Percentiles rank a stretch among this genome's conserved stretches.
phyloP scores from a whole-genome alignment of 192 early-diverging fungal species.

The Tieghemiomyces parasiticus region DNA sequence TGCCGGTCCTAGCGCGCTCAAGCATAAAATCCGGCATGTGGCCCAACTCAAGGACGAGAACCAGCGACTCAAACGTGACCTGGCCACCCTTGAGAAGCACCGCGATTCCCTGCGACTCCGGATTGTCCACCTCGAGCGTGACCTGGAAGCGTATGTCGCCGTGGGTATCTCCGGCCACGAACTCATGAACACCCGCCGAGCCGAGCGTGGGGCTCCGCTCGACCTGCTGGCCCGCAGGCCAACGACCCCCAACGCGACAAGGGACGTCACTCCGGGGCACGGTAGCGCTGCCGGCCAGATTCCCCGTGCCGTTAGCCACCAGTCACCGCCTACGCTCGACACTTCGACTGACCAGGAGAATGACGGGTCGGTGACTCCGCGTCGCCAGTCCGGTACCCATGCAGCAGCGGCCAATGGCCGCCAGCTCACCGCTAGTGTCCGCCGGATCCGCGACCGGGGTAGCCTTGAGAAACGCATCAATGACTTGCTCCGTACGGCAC shows the following conservation, averaged over 20 bases:
- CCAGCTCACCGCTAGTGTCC: no score
- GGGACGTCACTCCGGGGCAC: not conserved
- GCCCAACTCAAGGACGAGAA: slow-evolving; percentile 10
- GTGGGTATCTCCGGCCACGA: slow-evolving; percentile 4
- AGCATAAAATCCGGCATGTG: slow-evolving; percentile 5
- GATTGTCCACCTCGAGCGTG: slow-evolving; percentile 3
- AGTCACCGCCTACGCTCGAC: no score
- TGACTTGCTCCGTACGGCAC: not conserved
- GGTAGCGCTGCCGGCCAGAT: not conserved
- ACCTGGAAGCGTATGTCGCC: slow-evolving; percentile 6
- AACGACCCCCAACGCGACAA: not conserved
- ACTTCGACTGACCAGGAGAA: not conserved
- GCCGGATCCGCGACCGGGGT: not conserved
- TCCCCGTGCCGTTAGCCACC: not conserved
- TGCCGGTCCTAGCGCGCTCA: not conserved
- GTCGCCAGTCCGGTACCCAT: no score
- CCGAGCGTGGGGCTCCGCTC: no score
- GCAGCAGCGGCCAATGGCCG: no score
- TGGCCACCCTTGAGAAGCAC: not conserved
- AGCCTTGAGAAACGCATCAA: not conserved
- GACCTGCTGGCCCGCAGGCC: no score
- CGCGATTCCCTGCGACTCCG: slow-evolving; percentile 6
- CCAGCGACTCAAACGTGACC: not conserved
- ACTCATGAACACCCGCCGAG: no score
- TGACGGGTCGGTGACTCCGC: no score